Base-by-base conservation (phyloP, 108 stramenopile species). In the Nitzschia palea region DNA sequence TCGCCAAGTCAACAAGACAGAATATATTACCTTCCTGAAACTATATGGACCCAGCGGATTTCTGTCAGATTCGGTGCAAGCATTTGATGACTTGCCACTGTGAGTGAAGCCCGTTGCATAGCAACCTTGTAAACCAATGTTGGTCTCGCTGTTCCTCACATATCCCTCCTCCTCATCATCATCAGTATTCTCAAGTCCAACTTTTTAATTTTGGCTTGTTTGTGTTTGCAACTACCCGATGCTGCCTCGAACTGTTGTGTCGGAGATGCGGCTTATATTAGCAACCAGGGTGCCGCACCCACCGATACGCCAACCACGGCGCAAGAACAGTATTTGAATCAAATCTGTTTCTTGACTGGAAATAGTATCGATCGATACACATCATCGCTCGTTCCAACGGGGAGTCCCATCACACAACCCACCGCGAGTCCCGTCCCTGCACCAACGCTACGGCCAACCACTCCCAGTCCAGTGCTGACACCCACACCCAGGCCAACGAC, bases 11-110 rank as follows among this genome's bases (percentile, higher is more conserved):
- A 29, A 36, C 34, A 29, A 29, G 25, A 57, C 32, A 0, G 80
- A 81, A 59, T 82, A 66, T 47, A 58, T 82, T 27, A 57, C 54
- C n/a, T 70, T 79, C 44, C 59, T 65, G 29, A 62, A 78, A 57
- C 18, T 61, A 17, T 40, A 67, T 44, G 80, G 74, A 29, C 77
- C 80, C 27, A 5, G 37, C 31, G 80, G 65, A 14, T 71, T 71
- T 33, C n/a, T 70, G 10, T 43, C 51, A 0, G 50, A 43, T 55
- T 55, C 27, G 0, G 55, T 43, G 1, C 20, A 62, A 10, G n/a
- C 9, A 42, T 77, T 65, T 35, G 33, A 62, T 2, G 70, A 78
- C 15, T 53, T 84, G 61, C 70, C 79, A 12, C 52, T 70, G 51
- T 37, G 29, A 22, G 35, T 65, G 28, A 33, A 20, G 36, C 47